Conservation (phyloP, 257 asterid species). For the Anisodus acutangulus region DNA sequence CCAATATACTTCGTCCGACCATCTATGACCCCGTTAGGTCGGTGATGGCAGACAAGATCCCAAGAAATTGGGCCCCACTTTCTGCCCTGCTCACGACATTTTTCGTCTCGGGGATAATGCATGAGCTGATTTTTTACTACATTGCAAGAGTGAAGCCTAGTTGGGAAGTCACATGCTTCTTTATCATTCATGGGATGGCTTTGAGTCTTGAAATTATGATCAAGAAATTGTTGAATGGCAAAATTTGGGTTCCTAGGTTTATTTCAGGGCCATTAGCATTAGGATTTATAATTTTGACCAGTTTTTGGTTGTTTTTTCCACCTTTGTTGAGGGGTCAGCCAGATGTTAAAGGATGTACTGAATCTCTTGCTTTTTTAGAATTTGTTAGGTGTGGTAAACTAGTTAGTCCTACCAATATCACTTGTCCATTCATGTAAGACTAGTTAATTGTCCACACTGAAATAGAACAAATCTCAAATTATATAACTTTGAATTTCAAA, state of each 20-base stretch:
- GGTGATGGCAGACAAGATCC: neutral
- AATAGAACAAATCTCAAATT: neutral
- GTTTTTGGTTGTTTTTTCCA: constrained; percentile 64
- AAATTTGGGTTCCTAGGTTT: constrained; percentile 36
- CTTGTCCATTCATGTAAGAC: constrained; percentile 52
- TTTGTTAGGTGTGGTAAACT: constrained; percentile 45
- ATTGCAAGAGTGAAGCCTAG: constrained; percentile 52
- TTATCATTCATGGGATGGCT: constrained; percentile 51
- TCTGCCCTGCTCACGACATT: constrained; percentile 48
- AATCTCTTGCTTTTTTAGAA: constrained; percentile 59
- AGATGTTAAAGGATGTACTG: constrained; percentile 58
- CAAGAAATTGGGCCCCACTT: constrained; percentile 35
- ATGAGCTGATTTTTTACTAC: constrained; percentile 58
- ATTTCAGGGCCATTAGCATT: constrained; percentile 41
- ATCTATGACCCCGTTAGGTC: constrained; percentile 44
- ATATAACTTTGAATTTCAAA: no score
- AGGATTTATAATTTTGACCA: constrained; percentile 43
- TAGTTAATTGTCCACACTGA: neutral
- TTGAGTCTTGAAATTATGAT: constrained; percentile 41
- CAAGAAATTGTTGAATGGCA: constrained; percentile 38
- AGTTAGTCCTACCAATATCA: constrained; percentile 46
- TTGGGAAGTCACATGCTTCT: constrained; percentile 51
- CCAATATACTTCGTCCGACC: constrained; percentile 48
- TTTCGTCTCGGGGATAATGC: constrained; percentile 52
- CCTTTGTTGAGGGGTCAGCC: constrained; percentile 48